Conservation (phyloP, 805 yeast species). For the Lachancea kluyveri region DNA sequence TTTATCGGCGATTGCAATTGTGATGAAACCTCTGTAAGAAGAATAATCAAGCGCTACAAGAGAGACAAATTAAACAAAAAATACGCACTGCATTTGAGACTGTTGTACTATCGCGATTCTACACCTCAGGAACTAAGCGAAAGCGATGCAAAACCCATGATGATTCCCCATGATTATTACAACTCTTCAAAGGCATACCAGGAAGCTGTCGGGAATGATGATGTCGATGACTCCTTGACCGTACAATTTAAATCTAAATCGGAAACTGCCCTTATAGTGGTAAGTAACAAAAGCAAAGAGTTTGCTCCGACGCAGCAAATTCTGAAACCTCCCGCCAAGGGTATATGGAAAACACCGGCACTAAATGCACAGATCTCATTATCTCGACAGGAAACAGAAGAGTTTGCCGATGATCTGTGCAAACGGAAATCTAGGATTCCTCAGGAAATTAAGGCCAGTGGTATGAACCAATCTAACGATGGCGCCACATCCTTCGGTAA, state of each 20-base stretch:
- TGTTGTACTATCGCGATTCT: no score
- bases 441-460: slow-evolving; percentile 33
- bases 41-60: slow-evolving; percentile 27
- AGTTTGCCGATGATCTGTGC: slow-evolving; percentile 27
- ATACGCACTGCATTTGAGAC: slow-evolving; percentile 27
- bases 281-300: slow-evolving; percentile 1
- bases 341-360: slow-evolving; percentile 8
- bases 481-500: slow-evolving; percentile 29
- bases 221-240: slow-evolving; percentile 1
- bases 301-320: background rate
- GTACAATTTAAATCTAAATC: no score
- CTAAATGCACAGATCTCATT: slow-evolving; percentile 1
- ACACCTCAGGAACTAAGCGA: slow-evolving; percentile 25
- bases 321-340: slow-evolving; percentile 6
- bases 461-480: slow-evolving; percentile 32
- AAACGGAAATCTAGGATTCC: slow-evolving; percentile 21
- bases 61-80: slow-evolving; percentile 27
- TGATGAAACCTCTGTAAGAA: slow-evolving; percentile 23
- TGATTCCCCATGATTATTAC: slow-evolving; percentile 6
- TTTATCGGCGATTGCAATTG: slow-evolving; percentile 54
- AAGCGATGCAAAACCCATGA: slow-evolving; percentile 5
- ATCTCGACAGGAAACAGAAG: slow-evolving; percentile 29
- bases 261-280: no score
- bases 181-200: slow-evolving; percentile 5
- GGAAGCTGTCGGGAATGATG: background rate